Evolutionary conservation across 305 asterid genomes (phyloP), one percentile per base, ranked within the genome.

Genomic region (Fraxinus platypoda): DNA sequence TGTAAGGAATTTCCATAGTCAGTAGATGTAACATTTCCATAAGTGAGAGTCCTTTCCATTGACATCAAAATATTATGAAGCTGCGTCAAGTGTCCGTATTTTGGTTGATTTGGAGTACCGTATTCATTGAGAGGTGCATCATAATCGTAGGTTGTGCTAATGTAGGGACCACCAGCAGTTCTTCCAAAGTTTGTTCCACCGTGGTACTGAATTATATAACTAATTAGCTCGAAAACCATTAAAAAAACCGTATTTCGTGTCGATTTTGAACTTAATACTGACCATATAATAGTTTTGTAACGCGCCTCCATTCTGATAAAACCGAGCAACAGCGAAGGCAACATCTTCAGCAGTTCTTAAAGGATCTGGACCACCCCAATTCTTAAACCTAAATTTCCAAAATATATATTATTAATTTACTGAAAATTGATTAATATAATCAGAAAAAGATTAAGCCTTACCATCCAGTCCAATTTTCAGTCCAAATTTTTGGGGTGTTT

Each of bases 381-480:
- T 74, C 81, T 89, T 88, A 74, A 83, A 92, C 98, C 97, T 91
- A 79, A 23, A 1, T 19, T 5, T 17, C 11, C 57, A 46, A 52
- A 41, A 57, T 0, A 11, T 8, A 19, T 59, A 23, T 8, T 2
- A 21, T 19, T 3, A n/a, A 38, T 23, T 13, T 7, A 3, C 1
- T 25, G 6, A 35, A 75, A 6, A 8, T 33, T 46, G 25, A 6
- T 30, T 30, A 8, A 4, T 49, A 28, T 4, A 5, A 8, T 8
- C 57, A 1, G 9, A 21, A 8, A 33, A 33, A 17, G 0, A 54
- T 13, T 25, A 28, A 11, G 23, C 5, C 88, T 82, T 3, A 91
- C 97, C 98, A 94, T 84, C 97, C 98, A 6, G 92, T 89, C 97
- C 97, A 94, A 71, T 92, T 92, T 57, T 93, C 98, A 1, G 98